A percentile compares a stretch with the other conserved stretches of the same genome.
phyloP scores from a whole-genome alignment of 2,329 filamentous ascomycete species.

The Beauveria caledonica region DNA sequence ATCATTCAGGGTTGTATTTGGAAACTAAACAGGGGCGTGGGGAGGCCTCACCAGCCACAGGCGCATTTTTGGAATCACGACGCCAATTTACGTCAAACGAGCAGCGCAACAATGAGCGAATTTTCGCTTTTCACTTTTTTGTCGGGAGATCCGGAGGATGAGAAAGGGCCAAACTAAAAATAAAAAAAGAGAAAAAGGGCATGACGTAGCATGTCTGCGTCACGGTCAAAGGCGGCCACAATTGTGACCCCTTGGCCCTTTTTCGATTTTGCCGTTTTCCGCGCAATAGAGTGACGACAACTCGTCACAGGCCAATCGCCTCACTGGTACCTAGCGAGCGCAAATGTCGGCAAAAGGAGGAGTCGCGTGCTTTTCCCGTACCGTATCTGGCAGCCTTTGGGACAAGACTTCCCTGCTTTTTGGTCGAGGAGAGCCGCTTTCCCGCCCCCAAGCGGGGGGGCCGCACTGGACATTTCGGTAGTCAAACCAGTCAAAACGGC shows the following conservation, averaged over 20 bases:
- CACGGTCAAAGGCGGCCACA: neutral
- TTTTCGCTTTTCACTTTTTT: neutral
- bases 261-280: neutral
- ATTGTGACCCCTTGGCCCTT: neutral
- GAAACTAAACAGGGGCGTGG: neutral
- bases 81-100: neutral
- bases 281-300: neutral
- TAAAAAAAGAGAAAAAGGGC: neutral
- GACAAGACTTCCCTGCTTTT: neutral
- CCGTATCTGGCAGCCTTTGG: neutral
- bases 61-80: neutral
- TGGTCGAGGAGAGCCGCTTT: neutral
- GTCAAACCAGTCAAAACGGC: neutral
- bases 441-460: neutral
- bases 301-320: neutral
- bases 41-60: conserved; percentile 6
- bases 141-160: neutral
- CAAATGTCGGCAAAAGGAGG: neutral
- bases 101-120: neutral
- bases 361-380: too few relatives aligned
- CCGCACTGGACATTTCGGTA: neutral
- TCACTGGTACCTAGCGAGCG: neutral
- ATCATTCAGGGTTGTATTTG: too few relatives aligned
- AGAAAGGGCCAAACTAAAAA: neutral
- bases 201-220: conserved; percentile 4